Base-by-base conservation (phyloP, 2,329 filamentous ascomycete genomes). In the Trichoderma koningiopsis region DNA sequence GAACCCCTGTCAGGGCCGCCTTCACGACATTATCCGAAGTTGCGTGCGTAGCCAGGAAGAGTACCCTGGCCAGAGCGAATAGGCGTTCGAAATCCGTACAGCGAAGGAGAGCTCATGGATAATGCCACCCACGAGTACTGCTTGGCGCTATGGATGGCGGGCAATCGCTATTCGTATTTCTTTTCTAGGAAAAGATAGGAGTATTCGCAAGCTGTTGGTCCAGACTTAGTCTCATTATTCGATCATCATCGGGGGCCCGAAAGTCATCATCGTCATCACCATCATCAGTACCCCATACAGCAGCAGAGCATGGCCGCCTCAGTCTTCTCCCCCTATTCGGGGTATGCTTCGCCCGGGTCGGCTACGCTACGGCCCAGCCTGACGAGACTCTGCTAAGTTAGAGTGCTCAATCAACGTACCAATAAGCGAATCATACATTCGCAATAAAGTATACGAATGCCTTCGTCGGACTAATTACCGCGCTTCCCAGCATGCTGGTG, bases 1-100 rank as follows among this genome's bases (percentile, higher is more conserved):
- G 22, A 4, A 67, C 59, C 64, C 64, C 40, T 67, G 64, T 67
- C 64, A 59, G 64, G 64, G 13, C 64, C 64, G 49, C 55, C 37
- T 33, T 67, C 64, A 67, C 55, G 55, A 67, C 64, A 67, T 67
- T 67, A 67, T 67, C 64, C 64, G 55, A 67, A 67, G 35, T 67
- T 56, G 64, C 35, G 40, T 64, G 49, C 33, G 22, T 11, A 16
- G 55, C 58, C 22, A 67, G 29, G 55, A 66, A 40, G 27, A 43
- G 19, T 33, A 57, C 29, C 63, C 63, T 56, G 55, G 55, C 63
- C 11, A 52, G 63, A 67, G 64, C 53, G 64, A 67, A 52, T 57
- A 33, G 27, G 55, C 52, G 40, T 57, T 43, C 43, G 14, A 29
- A 49, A 33, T 35, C 58, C 35, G 33, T 43, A 64, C 55, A 14